Percentiles rank a stretch among this genome's conserved stretches.
phyloP scores from a whole-genome alignment of 768 basidiomycete species.

The Hypholoma fasciculare region DNA sequence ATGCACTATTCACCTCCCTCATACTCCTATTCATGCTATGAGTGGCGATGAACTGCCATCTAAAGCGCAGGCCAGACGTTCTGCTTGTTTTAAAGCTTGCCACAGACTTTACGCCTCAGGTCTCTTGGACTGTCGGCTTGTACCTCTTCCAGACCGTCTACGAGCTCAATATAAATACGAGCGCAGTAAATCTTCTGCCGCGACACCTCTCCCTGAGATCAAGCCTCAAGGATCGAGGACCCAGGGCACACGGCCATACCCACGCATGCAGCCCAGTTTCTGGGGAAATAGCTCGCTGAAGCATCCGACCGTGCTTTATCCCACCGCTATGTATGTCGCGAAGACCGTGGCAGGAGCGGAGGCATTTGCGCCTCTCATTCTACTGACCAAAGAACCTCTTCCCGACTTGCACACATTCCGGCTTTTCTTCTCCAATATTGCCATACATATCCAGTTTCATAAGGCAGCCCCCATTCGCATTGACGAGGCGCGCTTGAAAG shows the following conservation, averaged over 20 bases:
- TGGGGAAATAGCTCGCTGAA: slow-evolving; percentile 50
- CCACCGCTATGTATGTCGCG: slow-evolving; percentile 49
- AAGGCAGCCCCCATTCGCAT: slow-evolving; percentile 52
- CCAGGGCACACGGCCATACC: slow-evolving; percentile 53
- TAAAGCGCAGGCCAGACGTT: slow-evolving; percentile 53
- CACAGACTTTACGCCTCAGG: slow-evolving; percentile 47
- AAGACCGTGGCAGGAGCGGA: slow-evolving; percentile 28
- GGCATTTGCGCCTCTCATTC: slow-evolving; percentile 56
- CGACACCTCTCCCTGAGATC: slow-evolving; percentile 1
- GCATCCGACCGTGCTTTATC: slow-evolving; percentile 45
- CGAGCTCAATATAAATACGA: slow-evolving; percentile 18
- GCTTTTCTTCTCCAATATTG: slow-evolving; percentile 56
- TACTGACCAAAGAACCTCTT: slow-evolving; percentile 69
- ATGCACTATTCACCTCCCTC: slow-evolving; percentile 52
- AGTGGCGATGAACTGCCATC: slow-evolving; percentile 46
- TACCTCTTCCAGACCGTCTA: slow-evolving; percentile 33
- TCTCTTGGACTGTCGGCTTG: slow-evolving; percentile 50
- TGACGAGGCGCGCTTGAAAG: slow-evolving; percentile 42
- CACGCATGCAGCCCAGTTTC: slow-evolving; percentile 61
- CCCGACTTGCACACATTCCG: slow-evolving; percentile 56
- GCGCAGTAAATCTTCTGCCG: not conserved
- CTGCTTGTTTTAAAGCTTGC: slow-evolving; percentile 61
- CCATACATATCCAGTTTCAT: slow-evolving; percentile 41
- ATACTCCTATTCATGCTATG: slow-evolving; percentile 39
- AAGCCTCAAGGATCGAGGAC: slow-evolving; percentile 26